Evolutionary conservation across 495 filamentous ascomycete species (phyloP), one percentile per base, ranked within the genome.

Genomic region (Aspergillus saccharolyticus): DNA sequence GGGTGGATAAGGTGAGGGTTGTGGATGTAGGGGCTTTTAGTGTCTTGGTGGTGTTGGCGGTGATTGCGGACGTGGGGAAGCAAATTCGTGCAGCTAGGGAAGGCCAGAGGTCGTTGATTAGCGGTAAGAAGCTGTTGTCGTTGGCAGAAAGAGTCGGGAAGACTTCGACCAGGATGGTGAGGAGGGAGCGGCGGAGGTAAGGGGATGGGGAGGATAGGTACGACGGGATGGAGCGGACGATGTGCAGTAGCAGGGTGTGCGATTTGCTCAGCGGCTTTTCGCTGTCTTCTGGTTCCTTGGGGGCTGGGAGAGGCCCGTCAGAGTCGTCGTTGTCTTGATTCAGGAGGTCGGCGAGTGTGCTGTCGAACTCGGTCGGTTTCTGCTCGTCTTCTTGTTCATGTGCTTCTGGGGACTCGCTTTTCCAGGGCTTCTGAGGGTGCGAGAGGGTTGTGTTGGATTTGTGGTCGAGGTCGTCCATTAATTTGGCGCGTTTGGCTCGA

Each of bases 31-130:
- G 33, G 5, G 33, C 6, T 39, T 68, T 62, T 16, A 74, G 57
- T 20, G 71, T 56, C 0, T 57, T 68, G 25, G 70, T 70, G 5
- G 68, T 54, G 20, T 60, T 44, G 43, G 25, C 44, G 22, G 43
- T 51, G 19, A 4, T 50, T 16, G 66, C 17, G 8, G 71, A 88
- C 1, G 72, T 62, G 4, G 76, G 74, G 28, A 76, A 71, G 16
- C 58, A 66, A 33, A 97, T 78, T 33, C 89, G 80, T 4, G 80
- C 70, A 0, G 89, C 71, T 10, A 96, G 74, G 5, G 89, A 83
- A 0, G 91, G 90, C 90, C 91, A 98, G 21, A 97, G 72, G 4
- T 89, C 88, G 67, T 96, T 90, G 47, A 97, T 85, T 3, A 97
- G 77, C 0, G 94, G 94, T 1, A 98, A 77, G 66, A 96, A 96